These are phyloP conservation scores for Xylariaceae sp. DNA, from an alignment of 2,329 filamentous ascomycete genomes.

Conservation along the genomic window DNA sequence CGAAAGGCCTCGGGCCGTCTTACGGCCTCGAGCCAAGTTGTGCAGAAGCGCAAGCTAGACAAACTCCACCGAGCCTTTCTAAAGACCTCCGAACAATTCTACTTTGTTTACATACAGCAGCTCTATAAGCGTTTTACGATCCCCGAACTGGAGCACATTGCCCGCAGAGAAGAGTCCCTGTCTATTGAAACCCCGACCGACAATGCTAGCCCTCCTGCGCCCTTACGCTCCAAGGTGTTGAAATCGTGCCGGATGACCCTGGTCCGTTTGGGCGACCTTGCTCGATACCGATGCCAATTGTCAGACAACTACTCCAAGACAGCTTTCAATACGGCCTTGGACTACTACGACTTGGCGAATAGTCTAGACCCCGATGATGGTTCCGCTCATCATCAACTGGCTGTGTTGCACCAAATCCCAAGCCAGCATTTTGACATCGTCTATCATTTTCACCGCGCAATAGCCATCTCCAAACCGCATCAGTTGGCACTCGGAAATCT, in stretches of 20 bases:
- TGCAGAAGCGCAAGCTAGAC: conserved; percentile 69
- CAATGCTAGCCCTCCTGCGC: conserved; percentile 36
- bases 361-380: conserved; percentile 74
- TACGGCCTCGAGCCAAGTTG: conserved; percentile 45
- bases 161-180: conserved; percentile 39
- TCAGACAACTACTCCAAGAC: conserved; percentile 58
- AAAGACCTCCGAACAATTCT: conserved; percentile 82
- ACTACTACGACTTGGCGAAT: conserved; percentile 78
- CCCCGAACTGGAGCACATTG: conserved; percentile 43
- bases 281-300: conserved; percentile 74
- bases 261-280: conserved; percentile 83
- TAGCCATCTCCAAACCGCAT: conserved; percentile 68
- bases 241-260: conserved; percentile 76
- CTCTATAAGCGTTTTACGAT: conserved; percentile 58
- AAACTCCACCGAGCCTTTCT: conserved; percentile 80
- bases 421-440: conserved; percentile 76
- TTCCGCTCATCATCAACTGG: conserved; percentile 82
- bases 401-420: conserved; percentile 74
- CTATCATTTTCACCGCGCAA: conserved; percentile 82
- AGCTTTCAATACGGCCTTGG: conserved; percentile 72
- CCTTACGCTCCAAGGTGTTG: conserved; percentile 56
- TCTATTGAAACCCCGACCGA: conserved; percentile 39
- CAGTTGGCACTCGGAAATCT: conserved; percentile 71
- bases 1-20: conserved; percentile 60
- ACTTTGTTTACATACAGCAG: conserved; percentile 76